Base-by-base conservation (phyloP, 2,329 filamentous ascomycete genomes). In the Tolypocladium sp. region DNA sequence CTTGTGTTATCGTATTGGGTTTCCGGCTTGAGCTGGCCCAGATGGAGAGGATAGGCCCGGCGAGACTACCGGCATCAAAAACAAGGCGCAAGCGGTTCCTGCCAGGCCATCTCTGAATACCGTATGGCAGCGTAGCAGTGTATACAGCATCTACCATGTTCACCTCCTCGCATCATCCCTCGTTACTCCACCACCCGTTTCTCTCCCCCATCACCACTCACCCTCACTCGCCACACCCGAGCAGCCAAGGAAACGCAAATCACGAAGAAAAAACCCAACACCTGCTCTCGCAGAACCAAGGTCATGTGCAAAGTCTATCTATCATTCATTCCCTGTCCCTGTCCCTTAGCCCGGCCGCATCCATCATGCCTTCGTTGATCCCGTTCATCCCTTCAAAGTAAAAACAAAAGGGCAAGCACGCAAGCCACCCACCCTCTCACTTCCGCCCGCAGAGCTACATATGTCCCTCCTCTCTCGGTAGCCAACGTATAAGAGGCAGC, bases 261-360 rank as follows among this genome's bases (percentile, higher is more conserved):
- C 30, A 53, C 49, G 12, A 37, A 13, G 10, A 35, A 12, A 30
- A 51, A 35, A 4, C 2, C 20, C 30, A 22, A 37, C 30, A 53
- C 30, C 49, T 22, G 30, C 49, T 27, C 30, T 22, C 17, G 30
- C 49, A 22, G 10, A 35, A 22, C 30, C 30, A 35, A 53, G 30
- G 25, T 58, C 38, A 60, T 59, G 58, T 61, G 62, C 62, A 62
- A 59, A 61, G 60, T 66, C 63, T 65, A 65, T 64, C 63, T 64
- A 65, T 65, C 57, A 44, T 51, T 46, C n/a, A 37, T 55, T 40
- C 15, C 49, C 20, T 53, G 30, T 53, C n/a, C 30, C 30, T 37
- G 17, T n/a, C 49, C 46, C 27, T 49, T n/a, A 52, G 37, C 40
- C 38, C 54, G 44, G 41, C 55, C 27, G 30, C 49, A 33, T 57